Evolutionary conservation across 2,329 filamentous ascomycete species (phyloP).

Genomic region (Phaeophleospora eucalypticola): DNA sequence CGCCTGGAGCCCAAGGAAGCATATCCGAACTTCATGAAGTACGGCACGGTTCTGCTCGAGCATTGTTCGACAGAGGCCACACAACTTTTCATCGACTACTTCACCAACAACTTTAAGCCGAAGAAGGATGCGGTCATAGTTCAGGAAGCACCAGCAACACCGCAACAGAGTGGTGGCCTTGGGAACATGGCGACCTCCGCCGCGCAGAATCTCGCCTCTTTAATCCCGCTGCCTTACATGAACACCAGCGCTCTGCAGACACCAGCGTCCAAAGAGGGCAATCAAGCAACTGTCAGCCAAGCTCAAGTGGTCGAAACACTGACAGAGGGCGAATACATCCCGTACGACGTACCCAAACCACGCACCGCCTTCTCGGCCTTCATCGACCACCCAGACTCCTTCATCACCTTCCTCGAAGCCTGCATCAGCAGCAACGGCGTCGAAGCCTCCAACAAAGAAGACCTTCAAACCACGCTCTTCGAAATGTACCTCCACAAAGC

Average conservation of each 20-base stretch:
- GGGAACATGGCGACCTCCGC: constrained; percentile 61
- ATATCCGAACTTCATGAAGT: constrained; percentile 89
- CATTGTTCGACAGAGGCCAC: constrained; percentile 81
- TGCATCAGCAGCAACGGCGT: constrained; percentile 69
- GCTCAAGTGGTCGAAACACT: constrained; percentile 50
- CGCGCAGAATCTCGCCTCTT: constrained; percentile 77
- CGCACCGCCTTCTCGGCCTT: constrained; percentile 93
- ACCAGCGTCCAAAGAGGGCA: constrained; percentile 42
- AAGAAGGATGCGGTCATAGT: constrained; percentile 59
- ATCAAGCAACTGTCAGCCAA: constrained; percentile 51
- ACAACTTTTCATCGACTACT: constrained; percentile 88
- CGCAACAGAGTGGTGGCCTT: constrained; percentile 30
- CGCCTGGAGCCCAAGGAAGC: constrained; percentile 77
- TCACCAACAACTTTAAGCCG: constrained; percentile 77
- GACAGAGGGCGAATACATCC: constrained; percentile 48
- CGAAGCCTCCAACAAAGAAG: constrained; percentile 70
- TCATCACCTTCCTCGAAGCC: constrained; percentile 87
- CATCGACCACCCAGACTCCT: constrained; percentile 87
- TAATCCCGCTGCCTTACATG: constrained; percentile 83
- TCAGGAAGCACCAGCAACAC: constrained; percentile 39
- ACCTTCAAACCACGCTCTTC: constrained; percentile 91
- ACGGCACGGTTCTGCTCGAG: constrained; percentile 83
- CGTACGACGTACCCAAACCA: constrained; percentile 77
- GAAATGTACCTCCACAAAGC: constrained; percentile 97
- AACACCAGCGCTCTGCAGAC: constrained; percentile 57